Evolutionary conservation across 2,329 filamentous ascomycete species (phyloP), one percentile per base, ranked within the genome.

Genomic region (Magnaporthiopsis incrustans): DNA sequence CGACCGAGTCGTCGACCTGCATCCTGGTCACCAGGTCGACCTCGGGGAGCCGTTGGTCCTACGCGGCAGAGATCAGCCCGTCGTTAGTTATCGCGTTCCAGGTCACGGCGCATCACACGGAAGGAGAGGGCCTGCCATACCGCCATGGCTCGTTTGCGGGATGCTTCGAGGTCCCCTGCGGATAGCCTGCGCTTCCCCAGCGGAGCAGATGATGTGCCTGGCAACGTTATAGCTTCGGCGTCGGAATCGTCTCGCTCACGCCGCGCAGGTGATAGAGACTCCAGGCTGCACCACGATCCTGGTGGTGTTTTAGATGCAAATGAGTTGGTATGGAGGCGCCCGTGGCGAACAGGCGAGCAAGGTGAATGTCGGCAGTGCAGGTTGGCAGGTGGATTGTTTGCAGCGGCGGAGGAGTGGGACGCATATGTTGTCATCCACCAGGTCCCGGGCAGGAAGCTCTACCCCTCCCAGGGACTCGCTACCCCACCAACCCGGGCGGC

Each of bases 131-230:
- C 32, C 14, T 26, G 26, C 80, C 85, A 77, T 76, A 88, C 86
- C 73, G 82, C 78, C 84, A 87, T 87, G 74, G 73, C 82, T 78
- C 80, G 81, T 77, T 87, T 87, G 61, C 78, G 78, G 75, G 80
- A 80, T 71, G 80, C 79, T 74, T 80, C 77, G 75, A 78, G 75
- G 73, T 85, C 84, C 79, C 82, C 83, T 78, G 79, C 78, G 69
- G 86, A 88, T 71, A 86, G 78, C 77, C 86, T 89, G 77, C 86
- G 85, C 80, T 89, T 89, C 81, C 84, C 85, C 83, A 84, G 82
- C 76, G 84, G 84, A n/a, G n/a, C n/a, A 79, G 75, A 35, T 3
- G 44, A 53, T 53, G 22, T 53, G 44, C 22, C 44, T 8, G 22
- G 10, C 44, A 53, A 53, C 44, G 44, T 53, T 53, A 53, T n/a